Percentiles rank a stretch among this genome's conserved stretches.
Evolutionary conservation across 192 early-diverging fungal genomes (phyloP).

Genomic region (Funneliformis mosseae): DNA sequence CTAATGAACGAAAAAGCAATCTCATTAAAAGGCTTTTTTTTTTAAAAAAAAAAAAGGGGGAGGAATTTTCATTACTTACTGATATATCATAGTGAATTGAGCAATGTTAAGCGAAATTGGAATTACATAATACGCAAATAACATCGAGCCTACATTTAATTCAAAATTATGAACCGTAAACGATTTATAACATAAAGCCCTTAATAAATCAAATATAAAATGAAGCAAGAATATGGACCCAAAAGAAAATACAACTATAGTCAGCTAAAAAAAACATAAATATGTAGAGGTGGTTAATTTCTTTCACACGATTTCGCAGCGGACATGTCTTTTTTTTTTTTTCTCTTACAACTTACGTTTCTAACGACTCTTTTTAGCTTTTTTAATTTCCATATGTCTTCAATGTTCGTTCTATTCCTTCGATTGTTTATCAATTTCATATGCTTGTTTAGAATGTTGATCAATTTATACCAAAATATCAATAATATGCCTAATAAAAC

Average conservation of each 20-base stretch:
- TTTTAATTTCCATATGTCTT: constrained; percentile 14
- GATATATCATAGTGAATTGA: background rate
- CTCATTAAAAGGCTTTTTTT: background rate
- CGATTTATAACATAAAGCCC: background rate
- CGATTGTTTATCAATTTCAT: background rate
- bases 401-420: background rate
- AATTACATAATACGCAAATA: background rate
- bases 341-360: constrained; percentile 2
- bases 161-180: background rate
- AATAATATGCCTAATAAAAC: background rate
- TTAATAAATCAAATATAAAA: background rate
- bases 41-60: background rate
- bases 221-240: background rate
- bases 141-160: background rate
- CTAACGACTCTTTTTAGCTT: background rate
- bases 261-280: background rate
- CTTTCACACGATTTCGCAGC: no score
- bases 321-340: no score
- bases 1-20: background rate
- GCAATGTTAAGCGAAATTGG: background rate
- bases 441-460: constrained; percentile 1
- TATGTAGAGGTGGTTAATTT: no score
- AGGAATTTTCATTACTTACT: background rate
- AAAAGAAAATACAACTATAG: background rate
- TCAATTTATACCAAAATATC: constrained; percentile 24